Evolutionary conservation across 2,329 filamentous ascomycete genomes (phyloP).

Genomic region (Lasiodiplodia citricola): DNA sequence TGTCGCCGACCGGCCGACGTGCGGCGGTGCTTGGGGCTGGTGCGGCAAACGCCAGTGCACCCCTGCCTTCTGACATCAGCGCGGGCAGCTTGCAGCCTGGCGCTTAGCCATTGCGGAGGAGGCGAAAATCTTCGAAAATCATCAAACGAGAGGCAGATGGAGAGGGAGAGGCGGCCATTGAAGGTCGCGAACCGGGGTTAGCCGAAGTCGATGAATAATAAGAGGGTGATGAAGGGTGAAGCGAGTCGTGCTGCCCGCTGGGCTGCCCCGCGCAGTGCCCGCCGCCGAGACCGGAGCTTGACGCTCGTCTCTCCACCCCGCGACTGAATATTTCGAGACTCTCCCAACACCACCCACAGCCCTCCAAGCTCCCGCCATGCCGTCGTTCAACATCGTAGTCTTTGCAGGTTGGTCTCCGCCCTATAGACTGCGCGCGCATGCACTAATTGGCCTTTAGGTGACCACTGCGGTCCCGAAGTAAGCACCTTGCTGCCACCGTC

Average conservation of each 20-base stretch:
- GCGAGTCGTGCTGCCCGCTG: constrained; percentile 1
- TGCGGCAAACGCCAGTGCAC: constrained; percentile 13
- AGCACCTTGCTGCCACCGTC: constrained; percentile 25
- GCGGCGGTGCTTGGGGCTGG: constrained; percentile 13
- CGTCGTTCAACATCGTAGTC: constrained; percentile 49
- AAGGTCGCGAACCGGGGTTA: neutral
- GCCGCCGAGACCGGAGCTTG: constrained; percentile 21
- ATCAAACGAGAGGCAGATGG: neutral
- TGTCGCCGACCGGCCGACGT: neutral
- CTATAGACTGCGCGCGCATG: neutral
- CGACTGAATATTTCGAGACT: constrained; percentile 21
- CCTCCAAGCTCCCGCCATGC: constrained; percentile 34
- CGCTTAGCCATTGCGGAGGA: neutral
- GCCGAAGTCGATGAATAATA: constrained; percentile 1
- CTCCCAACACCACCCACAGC: neutral
- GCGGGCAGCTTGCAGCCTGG: constrained; percentile 8
- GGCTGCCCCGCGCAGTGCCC: constrained; percentile 12
- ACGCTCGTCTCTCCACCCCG: constrained; percentile 22
- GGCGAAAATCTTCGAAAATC: neutral
- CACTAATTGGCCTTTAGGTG: constrained; percentile 40
- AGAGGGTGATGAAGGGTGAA: neutral
- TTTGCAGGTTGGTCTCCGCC: constrained; percentile 41
- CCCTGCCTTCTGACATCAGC: constrained; percentile 20
- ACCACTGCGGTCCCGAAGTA: constrained; percentile 50
- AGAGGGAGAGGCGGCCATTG: neutral